A percentile compares a stretch with the other conserved stretches of the same genome.
phyloP scores from a whole-genome alignment of 805 yeast species.

The Candida pseudoglaebosa region DNA sequence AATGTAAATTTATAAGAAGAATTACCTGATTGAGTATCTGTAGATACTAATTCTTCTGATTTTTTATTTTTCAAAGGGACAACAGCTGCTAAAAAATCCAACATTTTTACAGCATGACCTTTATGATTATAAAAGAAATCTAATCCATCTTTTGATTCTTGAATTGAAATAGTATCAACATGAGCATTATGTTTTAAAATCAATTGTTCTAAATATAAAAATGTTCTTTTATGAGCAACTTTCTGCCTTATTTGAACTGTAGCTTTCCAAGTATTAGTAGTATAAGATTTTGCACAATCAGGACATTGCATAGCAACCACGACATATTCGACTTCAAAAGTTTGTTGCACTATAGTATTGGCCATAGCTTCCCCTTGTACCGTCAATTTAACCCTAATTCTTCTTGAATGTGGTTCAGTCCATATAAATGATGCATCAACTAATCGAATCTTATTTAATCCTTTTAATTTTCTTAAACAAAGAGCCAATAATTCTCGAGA shows the following conservation, averaged over 20 bases:
- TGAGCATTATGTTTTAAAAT: conserved; percentile 92
- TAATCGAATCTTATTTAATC: conserved; percentile 78
- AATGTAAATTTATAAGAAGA: conserved; percentile 86
- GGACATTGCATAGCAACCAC: conserved; percentile 97
- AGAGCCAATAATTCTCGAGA: conserved; percentile 89
- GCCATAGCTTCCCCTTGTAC: conserved; percentile 96
- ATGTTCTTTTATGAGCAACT: conserved; percentile 94
- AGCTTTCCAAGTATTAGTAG: conserved; percentile 98
- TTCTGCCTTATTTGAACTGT: conserved; percentile 97
- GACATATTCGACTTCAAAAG: conserved; percentile 89
- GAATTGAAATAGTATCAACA: conserved; percentile 86
- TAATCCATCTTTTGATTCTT: conserved; percentile 89
- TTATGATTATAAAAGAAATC: conserved; percentile 88
- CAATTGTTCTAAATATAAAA: conserved; percentile 90
- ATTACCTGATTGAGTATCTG: conserved; percentile 87
- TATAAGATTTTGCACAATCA: conserved; percentile 96
- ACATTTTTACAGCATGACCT: conserved; percentile 91
- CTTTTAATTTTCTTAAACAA: conserved; percentile 83
- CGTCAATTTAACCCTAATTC: conserved; percentile 85
- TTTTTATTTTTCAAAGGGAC: conserved; percentile 80
- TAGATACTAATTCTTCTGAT: conserved; percentile 87
- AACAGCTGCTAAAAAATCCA: conserved; percentile 81
- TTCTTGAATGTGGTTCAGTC: conserved; percentile 99
- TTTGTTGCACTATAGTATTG: conserved; percentile 88
- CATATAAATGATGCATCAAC: conserved; percentile 94